Base-by-base conservation (phyloP, 139 green algal genomes). In the Chlorella sp. region DNA sequence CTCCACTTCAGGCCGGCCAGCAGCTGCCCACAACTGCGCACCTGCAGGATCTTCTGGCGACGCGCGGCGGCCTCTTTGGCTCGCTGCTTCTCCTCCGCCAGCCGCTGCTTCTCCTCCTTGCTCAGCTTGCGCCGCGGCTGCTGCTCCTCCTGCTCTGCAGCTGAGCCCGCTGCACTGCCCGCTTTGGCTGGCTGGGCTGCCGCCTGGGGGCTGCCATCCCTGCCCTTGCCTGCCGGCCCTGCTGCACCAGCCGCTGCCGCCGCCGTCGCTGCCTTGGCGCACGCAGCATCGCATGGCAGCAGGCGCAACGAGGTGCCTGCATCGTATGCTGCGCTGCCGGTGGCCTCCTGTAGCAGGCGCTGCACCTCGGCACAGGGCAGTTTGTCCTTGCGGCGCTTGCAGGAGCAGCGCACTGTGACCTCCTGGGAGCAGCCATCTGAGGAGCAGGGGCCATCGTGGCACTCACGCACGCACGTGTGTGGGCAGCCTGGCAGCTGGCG, bases 381-480 rank as follows among this genome's bases (percentile, higher is more conserved):
- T 86, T 94, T 94, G 25, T 87, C 72, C 68, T 92, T 94, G 9
- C 82, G 69, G 0, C 91, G 89, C 86, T 92, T 93, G 89, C 94
- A 97, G 36, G 12, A 55, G 83, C 94, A 97, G 13, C 92, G 87
- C 57, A 96, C 93, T 1, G 86, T 90, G 7, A 95, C 92, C 80
- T 94, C 89, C 30, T 92, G 84, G n/a, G 64, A 32, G 85, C 94
- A 97, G 28, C 23, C 39, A 6, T 71, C 65, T 7, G 47, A 74
- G 86, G 93, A 89, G 88, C 94, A 97, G n/a, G 75, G 4, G 2
- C 93, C 92, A 11, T 32, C 13, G 63, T 97, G 94, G 87, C 94
- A 97, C 0, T 63, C 9, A 17, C 67, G 81, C 56, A 85, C 56
- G 87, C 94, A 97, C 6, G 89, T 78, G 69, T 97, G 94, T 18